Base-by-base conservation (phyloP, 768 basidiomycete genomes). In the Phlebiopsis flavidoalba region DNA sequence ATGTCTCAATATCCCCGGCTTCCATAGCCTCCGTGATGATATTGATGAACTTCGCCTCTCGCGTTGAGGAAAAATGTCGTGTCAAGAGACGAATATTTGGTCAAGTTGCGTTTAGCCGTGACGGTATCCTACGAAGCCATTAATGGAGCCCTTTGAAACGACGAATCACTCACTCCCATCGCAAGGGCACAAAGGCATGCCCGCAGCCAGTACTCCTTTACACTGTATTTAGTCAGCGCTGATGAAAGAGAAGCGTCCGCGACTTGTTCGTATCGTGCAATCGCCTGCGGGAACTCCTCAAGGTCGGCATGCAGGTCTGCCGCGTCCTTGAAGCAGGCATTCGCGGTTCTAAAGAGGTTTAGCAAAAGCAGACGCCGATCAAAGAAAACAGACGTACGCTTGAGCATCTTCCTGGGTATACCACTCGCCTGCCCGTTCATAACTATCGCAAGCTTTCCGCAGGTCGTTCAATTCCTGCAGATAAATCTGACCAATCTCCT, bases 321-420 rank as follows among this genome's bases (percentile, higher is more conserved):
- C 3, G 96, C 95, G 70, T 95, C 93, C 73, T 97, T 98, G 77
- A 85, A 95, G 75, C 95, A 98, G 33, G 86, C 87, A 73, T 95
- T 98, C 51, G 95, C 96, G 51, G 95, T 97, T 21, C 96, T 98
- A 68, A 53, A 36, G 46, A n/a, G 33, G 33, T 4, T 36, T 40
- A 51, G 50, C 53, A 37, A 10, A 1, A 15, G 35, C 14, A 12
- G 35, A n/a, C 15, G 37, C 10, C 22, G 3, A 53, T 17, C 6
- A n/a, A 11, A 57, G 33, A 26, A 11, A 1, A 11, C 11, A 24
- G 12, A 78, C 93, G 72, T 77, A 97, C 96, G 96, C 95, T 64
- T 85, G 82, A 12, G 97, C 95, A 77, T 98, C 97, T 74, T 99
- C 97, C 68, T 94, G 89, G n/a, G 87, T 81, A 77, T 99, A 98